Conservation (phyloP, 257 asterid genomes). For the Eustoma russellianum region DNA sequence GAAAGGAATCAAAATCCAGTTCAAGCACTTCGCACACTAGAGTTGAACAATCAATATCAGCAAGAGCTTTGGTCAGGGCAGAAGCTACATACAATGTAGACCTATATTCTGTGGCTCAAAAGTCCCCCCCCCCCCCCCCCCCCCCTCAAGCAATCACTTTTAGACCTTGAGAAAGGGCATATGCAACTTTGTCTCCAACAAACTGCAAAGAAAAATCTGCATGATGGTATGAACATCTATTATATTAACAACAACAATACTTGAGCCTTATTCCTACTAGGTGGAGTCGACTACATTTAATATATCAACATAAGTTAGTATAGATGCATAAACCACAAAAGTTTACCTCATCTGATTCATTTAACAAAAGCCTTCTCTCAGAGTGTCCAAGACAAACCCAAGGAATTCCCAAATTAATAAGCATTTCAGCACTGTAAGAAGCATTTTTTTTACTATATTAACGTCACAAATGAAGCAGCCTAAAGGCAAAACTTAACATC, state of each 20-base stretch:
- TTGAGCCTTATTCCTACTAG: too few relatives aligned
- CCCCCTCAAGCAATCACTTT: slow-evolving; percentile 91
- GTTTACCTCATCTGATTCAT: slow-evolving; percentile 33
- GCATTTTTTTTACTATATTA: background rate
- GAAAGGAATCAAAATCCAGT: too few relatives aligned
- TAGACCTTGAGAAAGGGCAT: slow-evolving; percentile 87
- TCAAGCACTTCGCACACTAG: too few relatives aligned
- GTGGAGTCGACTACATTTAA: too few relatives aligned
- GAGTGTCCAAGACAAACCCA: slow-evolving; percentile 48
- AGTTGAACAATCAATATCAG: slow-evolving; percentile 32
- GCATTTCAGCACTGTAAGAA: slow-evolving; percentile 32
- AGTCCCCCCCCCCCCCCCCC: slow-evolving; percentile 95
- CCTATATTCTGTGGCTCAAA: slow-evolving; percentile 88
- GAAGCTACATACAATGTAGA: slow-evolving; percentile 76
- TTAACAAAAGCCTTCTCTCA: slow-evolving; percentile 33
- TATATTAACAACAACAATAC: too few relatives aligned
- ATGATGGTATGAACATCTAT: background rate
- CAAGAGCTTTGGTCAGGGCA: slow-evolving; percentile 86
- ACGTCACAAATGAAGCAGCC: background rate
- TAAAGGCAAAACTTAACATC: background rate
- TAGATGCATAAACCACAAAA: background rate
- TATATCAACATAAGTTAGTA: background rate
- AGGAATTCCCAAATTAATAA: slow-evolving; percentile 31
- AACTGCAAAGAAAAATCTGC: slow-evolving; percentile 28
- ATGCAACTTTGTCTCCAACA: slow-evolving; percentile 87